Conservation (phyloP, 2,329 filamentous ascomycete genomes). For the Tolypocladium pustulatum region DNA sequence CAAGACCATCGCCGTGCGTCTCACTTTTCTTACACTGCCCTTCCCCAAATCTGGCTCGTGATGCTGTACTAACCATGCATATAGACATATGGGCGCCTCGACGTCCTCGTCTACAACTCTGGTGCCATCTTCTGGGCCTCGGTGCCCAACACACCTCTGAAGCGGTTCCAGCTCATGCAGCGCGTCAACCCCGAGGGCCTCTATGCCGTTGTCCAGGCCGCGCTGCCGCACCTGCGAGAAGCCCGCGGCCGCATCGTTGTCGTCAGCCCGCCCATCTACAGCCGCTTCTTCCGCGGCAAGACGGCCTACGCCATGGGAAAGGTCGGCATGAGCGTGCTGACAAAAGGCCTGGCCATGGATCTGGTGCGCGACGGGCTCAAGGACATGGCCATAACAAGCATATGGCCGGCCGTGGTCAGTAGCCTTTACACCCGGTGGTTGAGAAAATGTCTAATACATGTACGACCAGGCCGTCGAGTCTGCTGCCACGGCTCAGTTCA, state of each 20-base stretch:
- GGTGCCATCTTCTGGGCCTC: slow-evolving; percentile 80
- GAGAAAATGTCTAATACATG: not conserved
- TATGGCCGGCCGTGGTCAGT: slow-evolving; percentile 70
- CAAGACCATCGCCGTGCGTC: slow-evolving; percentile 34
- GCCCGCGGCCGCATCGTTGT: slow-evolving; percentile 59
- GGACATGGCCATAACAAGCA: slow-evolving; percentile 66
- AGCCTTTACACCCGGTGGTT: not conserved
- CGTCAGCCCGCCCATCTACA: slow-evolving; percentile 77
- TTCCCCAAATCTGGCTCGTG: not conserved
- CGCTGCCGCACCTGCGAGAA: slow-evolving; percentile 51
- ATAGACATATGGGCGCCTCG: slow-evolving; percentile 50
- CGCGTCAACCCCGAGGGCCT: slow-evolving; percentile 64
- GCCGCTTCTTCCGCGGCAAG: slow-evolving; percentile 75
- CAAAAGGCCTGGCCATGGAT: slow-evolving; percentile 75
- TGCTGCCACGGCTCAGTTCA: slow-evolving; percentile 54
- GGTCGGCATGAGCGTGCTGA: slow-evolving; percentile 71
- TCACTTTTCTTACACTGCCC: not conserved
- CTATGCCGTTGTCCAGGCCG: slow-evolving; percentile 60
- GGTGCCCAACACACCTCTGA: slow-evolving; percentile 60
- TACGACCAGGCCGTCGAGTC: slow-evolving; percentile 54
- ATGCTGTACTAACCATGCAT: not conserved
- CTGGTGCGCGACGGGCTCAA: slow-evolving; percentile 44
- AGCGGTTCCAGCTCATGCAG: slow-evolving; percentile 72
- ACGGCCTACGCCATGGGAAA: slow-evolving; percentile 74
- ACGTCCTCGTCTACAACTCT: slow-evolving; percentile 72